phyloP scores from a whole-genome alignment of 371 early-diverging fungal genomes.

The Saksenaea oblongispora region DNA sequence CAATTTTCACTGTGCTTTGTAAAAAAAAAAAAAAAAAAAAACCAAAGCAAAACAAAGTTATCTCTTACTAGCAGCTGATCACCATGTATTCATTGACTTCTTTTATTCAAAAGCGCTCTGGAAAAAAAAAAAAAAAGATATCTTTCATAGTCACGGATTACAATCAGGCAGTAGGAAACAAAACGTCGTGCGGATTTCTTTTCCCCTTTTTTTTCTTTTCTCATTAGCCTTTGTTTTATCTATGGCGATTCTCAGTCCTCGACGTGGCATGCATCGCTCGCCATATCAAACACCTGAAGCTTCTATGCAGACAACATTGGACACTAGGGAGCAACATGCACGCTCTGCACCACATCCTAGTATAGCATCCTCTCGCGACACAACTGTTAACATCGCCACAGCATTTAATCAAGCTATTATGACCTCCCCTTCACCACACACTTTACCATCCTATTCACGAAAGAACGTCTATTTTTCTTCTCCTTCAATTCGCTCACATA shows the following conservation, averaged over 20 bases:
- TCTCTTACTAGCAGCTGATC: no score
- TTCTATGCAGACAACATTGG: neutral
- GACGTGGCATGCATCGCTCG: neutral
- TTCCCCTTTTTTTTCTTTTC: neutral
- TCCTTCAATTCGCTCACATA: neutral
- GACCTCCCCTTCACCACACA: neutral
- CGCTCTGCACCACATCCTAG: conserved; percentile 1
- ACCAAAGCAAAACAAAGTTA: no score
- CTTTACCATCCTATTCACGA: neutral
- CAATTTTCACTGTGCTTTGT: no score
- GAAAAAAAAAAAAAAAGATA: no score
- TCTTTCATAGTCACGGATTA: no score
- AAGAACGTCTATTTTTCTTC: neutral
- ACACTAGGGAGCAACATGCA: neutral
- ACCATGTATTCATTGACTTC: no score
- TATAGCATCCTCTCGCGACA: neutral
- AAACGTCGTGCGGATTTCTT: neutral
- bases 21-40: no score
- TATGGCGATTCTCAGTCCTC: neutral
- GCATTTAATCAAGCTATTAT: conserved; percentile 11
- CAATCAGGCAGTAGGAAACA: neutral
- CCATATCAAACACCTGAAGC: neutral
- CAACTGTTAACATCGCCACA: conserved; percentile 10
- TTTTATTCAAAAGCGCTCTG: no score
- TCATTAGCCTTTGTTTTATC: neutral